Base-by-base conservation (phyloP, 495 filamentous ascomycete genomes). In the Podospora tetraspora region DNA sequence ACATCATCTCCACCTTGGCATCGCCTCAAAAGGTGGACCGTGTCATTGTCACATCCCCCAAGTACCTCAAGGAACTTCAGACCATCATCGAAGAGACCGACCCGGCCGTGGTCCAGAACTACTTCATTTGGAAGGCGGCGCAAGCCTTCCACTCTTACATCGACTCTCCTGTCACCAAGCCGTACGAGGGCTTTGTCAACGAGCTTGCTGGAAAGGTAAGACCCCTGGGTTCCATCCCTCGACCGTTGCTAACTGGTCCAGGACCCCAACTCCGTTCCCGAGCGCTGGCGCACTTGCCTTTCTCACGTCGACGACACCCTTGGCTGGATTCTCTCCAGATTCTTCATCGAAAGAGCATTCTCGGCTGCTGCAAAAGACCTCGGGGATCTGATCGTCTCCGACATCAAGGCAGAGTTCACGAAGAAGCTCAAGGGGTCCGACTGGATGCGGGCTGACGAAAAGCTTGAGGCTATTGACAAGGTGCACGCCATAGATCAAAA, bases 401-500 rank as follows among this genome's bases (percentile, higher is more conserved):
- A 66, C 58, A 66, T 66, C 58, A 59, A 60, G 29, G 57, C 29
- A 0, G 57, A 43, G 13, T 66, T 61, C 13, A 21, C 11, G 21
- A 19, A 85, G 58, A 84, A 84, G 43, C 88, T 89, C 2, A 90
- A 91, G 72, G 74, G 82, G 7, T 82, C 88, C 11, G 75, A 79
- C 16, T 92, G 90, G 90, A 91, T 92, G 88, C 87, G 87, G 65
- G 79, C 87, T 6, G 84, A 88, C 34, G 87, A 89, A 22, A 83
- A 84, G 34, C 80, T 86, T 61, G 73, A 88, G 43, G 90, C 87
- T n/a, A 86, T 86, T 58, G 78, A 90, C 68, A 92, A 92, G 73
- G 88, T 91, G 8, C 81, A 84, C 69, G 89, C 90, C 63, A 91
- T 91, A 68, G 81, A 87, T 37, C 89, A 91, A 74, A 91, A 92